Conservation (phyloP, 2,329 filamentous ascomycete genomes). For the Aureobasidium musti region DNA sequence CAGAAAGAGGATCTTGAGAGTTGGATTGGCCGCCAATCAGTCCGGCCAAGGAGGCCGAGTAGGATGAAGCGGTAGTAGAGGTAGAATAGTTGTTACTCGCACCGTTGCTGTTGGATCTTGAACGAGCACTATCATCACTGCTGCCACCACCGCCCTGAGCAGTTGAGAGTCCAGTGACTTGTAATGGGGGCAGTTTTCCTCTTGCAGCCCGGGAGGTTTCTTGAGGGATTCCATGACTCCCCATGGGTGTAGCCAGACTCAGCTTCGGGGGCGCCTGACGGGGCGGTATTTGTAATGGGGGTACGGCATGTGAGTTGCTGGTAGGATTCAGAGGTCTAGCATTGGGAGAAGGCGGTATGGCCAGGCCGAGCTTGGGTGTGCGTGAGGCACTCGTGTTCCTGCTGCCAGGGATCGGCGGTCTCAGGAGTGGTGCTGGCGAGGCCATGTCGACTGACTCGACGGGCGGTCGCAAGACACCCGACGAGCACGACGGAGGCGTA, state of each 20-base stretch:
- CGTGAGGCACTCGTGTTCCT: conserved; percentile 62
- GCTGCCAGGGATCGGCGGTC: conserved; percentile 75
- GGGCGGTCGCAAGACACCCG: conserved; percentile 19
- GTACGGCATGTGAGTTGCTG: conserved; percentile 38
- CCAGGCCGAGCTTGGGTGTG: conserved; percentile 78
- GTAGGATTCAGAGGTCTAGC: conserved; percentile 66
- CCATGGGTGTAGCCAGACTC: conserved; percentile 85
- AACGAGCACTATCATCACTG: conserved; percentile 70
- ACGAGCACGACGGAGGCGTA: conserved; percentile 31
- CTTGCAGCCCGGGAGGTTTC: conserved; percentile 57
- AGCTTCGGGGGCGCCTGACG: conserved; percentile 74
- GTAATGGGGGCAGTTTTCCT: conserved; percentile 56
- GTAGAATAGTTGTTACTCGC: conserved; percentile 77
- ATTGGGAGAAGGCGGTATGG: conserved; percentile 85
- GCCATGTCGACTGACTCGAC: conserved; percentile 59
- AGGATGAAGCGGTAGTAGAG: conserved; percentile 76
- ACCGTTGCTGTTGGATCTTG: conserved; percentile 80
- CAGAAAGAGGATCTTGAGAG: conserved; percentile 86
- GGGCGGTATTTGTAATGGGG: conserved; percentile 43
- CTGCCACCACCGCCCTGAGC: conserved; percentile 64
- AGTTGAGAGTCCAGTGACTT: conserved; percentile 62
- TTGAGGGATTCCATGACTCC: conserved; percentile 71
- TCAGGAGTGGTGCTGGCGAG: conserved; percentile 75
- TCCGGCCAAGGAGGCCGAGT: conserved; percentile 78
- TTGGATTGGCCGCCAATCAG: conserved; percentile 57